These are phyloP conservation scores for Skeletonema menzelii DNA, from an alignment of 108 stramenopile species.

Conservation along the genomic window DNA sequence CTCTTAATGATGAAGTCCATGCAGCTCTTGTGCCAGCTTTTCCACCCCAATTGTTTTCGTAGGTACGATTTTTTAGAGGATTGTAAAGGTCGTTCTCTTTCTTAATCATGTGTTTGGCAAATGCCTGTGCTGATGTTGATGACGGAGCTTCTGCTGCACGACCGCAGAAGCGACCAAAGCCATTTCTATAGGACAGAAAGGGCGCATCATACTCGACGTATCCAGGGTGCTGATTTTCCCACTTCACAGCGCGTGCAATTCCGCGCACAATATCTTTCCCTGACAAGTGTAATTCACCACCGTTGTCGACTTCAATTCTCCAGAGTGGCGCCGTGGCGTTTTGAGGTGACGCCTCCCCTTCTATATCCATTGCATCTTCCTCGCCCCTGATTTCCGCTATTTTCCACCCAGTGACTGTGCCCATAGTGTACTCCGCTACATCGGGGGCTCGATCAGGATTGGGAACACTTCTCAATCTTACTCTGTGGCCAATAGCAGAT, in stretches of 20 bases:
- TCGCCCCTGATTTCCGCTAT: constrained; percentile 23
- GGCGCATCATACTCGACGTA: constrained; percentile 80
- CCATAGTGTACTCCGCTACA: constrained; percentile 70
- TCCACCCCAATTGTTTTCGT: constrained; percentile 87
- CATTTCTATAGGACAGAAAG: constrained; percentile 73
- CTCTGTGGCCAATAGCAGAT: constrained; percentile 69
- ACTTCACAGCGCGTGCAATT: constrained; percentile 58
- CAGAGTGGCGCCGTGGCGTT: constrained; percentile 49
- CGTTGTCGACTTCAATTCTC: constrained; percentile 51
- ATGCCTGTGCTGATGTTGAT: constrained; percentile 60
- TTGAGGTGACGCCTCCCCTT: constrained; percentile 35
- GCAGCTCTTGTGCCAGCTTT: constrained; percentile 74
- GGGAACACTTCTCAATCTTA: constrained; percentile 62
- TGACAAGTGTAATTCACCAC: constrained; percentile 54
- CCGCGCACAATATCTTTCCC: constrained; percentile 61
- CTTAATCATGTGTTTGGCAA: constrained; percentile 79
- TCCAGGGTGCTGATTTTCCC: constrained; percentile 49
- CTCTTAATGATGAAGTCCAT: constrained; percentile 83
- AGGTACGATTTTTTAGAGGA: constrained; percentile 64
- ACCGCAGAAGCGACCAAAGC: constrained; percentile 72
- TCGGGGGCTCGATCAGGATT: constrained; percentile 61
- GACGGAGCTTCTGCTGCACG: constrained; percentile 77
- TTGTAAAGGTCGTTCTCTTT: constrained; percentile 79
- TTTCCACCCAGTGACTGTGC: constrained; percentile 69
- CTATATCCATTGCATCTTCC: constrained; percentile 14